A percentile compares a stretch with the other conserved stretches of the same genome.
Conservation (phyloP, 2,329 filamentous ascomycete genomes). For the Fusarium nisikadoi region DNA sequence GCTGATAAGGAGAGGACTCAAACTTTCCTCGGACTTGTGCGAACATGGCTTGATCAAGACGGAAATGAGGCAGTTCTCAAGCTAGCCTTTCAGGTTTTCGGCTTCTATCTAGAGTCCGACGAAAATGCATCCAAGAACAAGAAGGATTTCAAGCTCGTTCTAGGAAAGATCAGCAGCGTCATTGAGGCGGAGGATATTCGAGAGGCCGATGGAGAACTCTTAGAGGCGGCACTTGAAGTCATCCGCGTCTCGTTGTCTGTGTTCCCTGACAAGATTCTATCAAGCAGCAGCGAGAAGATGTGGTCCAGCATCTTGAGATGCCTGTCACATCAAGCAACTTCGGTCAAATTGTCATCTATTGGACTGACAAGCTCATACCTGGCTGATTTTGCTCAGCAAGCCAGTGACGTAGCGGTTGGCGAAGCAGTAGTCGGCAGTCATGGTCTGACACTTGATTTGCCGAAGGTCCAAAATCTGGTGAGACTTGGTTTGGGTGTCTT, state of each 20-base stretch:
- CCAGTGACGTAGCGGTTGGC: slow-evolving; percentile 56
- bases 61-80: slow-evolving; percentile 77
- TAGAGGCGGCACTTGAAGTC: slow-evolving; percentile 78
- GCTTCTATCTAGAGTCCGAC: slow-evolving; percentile 81
- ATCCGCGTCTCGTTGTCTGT: slow-evolving; percentile 74
- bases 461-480: slow-evolving; percentile 71
- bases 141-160: slow-evolving; percentile 74
- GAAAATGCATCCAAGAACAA: slow-evolving; percentile 68
- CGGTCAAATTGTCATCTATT: slow-evolving; percentile 81
- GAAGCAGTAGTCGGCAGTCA: slow-evolving; percentile 75
- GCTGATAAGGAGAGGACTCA: slow-evolving; percentile 78
- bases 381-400: slow-evolving; percentile 77
- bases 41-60: slow-evolving; percentile 79
- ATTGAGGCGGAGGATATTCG: slow-evolving; percentile 65
- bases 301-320: slow-evolving; percentile 77
- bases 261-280: slow-evolving; percentile 72
- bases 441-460: slow-evolving; percentile 73
- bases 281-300: slow-evolving; percentile 67
- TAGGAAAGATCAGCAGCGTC: slow-evolving; percentile 63
- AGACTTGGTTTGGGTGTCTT: slow-evolving; percentile 64
- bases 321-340: slow-evolving; percentile 76
- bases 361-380: slow-evolving; percentile 82
- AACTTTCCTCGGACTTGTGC: slow-evolving; percentile 76
- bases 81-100: slow-evolving; percentile 82
- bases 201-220: slow-evolving; percentile 73